A percentile compares a stretch with the other conserved stretches of the same genome.
These are phyloP conservation scores for Linnemannia elongata DNA, from an alignment of 192 early-diverging fungal species.

Conservation along the genomic window DNA sequence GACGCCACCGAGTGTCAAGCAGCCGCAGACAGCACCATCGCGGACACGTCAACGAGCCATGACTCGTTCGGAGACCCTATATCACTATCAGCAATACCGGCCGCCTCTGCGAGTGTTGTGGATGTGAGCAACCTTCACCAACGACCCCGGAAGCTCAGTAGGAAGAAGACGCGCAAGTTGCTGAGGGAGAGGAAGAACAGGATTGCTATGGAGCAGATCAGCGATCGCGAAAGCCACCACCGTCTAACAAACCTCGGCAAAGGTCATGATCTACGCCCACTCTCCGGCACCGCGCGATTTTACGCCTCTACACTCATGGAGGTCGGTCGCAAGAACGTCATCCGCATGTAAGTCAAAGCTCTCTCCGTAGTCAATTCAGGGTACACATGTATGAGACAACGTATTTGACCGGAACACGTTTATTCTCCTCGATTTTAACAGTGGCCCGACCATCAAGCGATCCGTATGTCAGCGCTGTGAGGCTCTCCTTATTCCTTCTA, in stretches of 20 bases:
- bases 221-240: conserved; percentile 16
- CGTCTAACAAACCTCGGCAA: conserved; percentile 1
- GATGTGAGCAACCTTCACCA: background rate
- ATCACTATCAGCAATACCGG: conserved; percentile 12
- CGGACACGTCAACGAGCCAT: no score
- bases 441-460: conserved; percentile 70
- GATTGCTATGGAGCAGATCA: conserved; percentile 50
- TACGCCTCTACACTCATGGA: conserved; percentile 64
- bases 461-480: conserved; percentile 70
- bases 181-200: conserved; percentile 24
- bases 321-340: conserved; percentile 65
- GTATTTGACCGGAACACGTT: no score
- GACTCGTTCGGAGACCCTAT: no score
- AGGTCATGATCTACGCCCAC: background rate
- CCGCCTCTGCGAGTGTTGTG: background rate
- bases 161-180: conserved; percentile 10
- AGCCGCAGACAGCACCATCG: background rate
- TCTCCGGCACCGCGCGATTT: conserved; percentile 56
- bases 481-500: conserved; percentile 63
- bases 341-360: conserved; percentile 60
- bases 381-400: background rate
- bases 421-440: conserved; percentile 11
- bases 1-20: conserved; percentile 6
- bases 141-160: conserved; percentile 16
- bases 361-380: background rate